These are phyloP conservation scores for Aquanectria penicillioides DNA, from an alignment of 2,329 filamentous ascomycete genomes.

Conservation along the genomic window DNA sequence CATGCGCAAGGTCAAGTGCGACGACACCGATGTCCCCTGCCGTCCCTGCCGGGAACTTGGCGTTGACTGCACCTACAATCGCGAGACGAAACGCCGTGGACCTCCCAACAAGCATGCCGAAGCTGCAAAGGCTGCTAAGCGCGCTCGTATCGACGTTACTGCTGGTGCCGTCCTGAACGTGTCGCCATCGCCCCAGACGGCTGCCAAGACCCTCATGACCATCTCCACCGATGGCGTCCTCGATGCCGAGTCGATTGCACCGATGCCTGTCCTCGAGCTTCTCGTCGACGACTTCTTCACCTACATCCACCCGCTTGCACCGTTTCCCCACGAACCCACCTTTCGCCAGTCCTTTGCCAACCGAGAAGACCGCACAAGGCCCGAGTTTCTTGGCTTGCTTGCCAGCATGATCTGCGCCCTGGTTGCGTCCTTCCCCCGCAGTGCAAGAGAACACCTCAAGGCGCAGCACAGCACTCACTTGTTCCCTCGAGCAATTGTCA, in stretches of 20 bases:
- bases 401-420: conserved; percentile 79
- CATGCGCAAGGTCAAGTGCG: conserved; percentile 70
- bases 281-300: conserved; percentile 86
- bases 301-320: conserved; percentile 80
- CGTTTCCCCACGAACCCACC: conserved; percentile 82
- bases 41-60: conserved; percentile 65
- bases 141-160: conserved; percentile 50
- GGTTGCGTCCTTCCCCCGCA: conserved; percentile 81
- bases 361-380: conserved; percentile 72
- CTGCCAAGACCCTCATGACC: conserved; percentile 60
- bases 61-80: conserved; percentile 67
- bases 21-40: conserved; percentile 66
- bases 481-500: conserved; percentile 74
- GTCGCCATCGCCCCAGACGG: conserved; percentile 57
- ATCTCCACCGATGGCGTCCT: conserved; percentile 54
- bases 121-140: conserved; percentile 64
- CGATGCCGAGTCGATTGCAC: conserved; percentile 76
- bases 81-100: conserved; percentile 67
- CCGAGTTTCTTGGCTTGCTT: conserved; percentile 75
- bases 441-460: conserved; percentile 75
- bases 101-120: conserved; percentile 69
- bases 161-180: conserved; percentile 35
- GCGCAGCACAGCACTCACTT: conserved; percentile 69
- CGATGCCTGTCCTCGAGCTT: conserved; percentile 72
- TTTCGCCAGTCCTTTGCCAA: conserved; percentile 75